Conservation (phyloP, 148 eudicot species). For the Arctostaphylos glauca region DNA sequence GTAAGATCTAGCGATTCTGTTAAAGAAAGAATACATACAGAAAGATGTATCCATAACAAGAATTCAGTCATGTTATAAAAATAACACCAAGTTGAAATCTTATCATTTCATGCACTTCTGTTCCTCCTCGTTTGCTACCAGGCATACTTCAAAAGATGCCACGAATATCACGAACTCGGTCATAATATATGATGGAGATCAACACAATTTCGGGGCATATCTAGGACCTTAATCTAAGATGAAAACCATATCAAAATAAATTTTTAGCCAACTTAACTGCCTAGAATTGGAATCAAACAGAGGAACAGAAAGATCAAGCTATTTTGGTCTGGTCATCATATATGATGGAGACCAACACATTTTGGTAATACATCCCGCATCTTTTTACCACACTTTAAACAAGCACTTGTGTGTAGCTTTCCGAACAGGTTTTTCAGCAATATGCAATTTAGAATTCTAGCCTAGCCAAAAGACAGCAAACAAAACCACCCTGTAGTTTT, state of each 20-base stretch:
- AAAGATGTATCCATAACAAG: background rate
- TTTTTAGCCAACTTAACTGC: background rate
- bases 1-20: constrained; percentile 3
- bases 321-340: background rate
- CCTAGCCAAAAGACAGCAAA: background rate
- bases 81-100: background rate
- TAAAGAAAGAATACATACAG: background rate
- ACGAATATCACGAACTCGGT: background rate
- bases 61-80: background rate
- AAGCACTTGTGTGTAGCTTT: constrained; percentile 9
- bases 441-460: too few relatives aligned
- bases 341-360: background rate
- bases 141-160: background rate
- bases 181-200: background rate
- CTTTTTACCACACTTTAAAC: constrained; percentile 6
- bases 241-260: background rate
- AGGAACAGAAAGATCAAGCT: background rate
- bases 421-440: background rate
- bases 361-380: background rate
- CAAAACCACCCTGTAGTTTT: background rate
- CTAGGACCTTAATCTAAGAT: background rate
- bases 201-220: background rate
- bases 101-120: background rate
- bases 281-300: background rate
- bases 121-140: background rate